phyloP scores from a whole-genome alignment of 257 asterid genomes.

The Nicotiana paniculata region DNA sequence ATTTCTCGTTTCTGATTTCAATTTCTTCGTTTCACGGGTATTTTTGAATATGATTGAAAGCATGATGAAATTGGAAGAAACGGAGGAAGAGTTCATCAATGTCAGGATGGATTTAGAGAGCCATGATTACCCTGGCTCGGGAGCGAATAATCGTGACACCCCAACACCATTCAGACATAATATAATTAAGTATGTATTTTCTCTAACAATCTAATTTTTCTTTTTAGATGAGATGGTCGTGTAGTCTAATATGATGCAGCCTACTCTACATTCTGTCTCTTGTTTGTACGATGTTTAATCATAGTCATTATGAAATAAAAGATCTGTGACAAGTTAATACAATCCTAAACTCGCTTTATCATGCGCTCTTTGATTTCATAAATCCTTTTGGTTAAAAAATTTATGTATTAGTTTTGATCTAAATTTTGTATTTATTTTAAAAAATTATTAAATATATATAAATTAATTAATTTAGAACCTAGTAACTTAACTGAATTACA shows the following conservation, averaged over 20 bases:
- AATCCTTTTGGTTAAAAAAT: too few species aligned
- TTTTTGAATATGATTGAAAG: not conserved
- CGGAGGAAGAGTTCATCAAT: not conserved
- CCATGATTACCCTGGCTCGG: conserved; percentile 21
- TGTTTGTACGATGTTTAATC: not conserved
- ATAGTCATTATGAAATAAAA: not conserved
- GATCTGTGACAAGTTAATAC: not conserved
- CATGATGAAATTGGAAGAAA: not conserved
- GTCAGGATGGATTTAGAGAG: conserved; percentile 14
- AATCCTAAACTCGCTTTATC: too few species aligned
- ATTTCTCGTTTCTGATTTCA: not conserved
- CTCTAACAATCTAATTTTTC: too few species aligned
- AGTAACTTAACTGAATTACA: too few species aligned
- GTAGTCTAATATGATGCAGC: not conserved
- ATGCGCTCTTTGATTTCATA: too few species aligned
- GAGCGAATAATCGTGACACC: not conserved
- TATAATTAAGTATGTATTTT: not conserved
- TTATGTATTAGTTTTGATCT: too few species aligned
- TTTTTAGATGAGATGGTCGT: too few species aligned
- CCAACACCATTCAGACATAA: not conserved
- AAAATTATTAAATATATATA: too few species aligned
- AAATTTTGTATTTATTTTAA: too few species aligned
- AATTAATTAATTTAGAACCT: too few species aligned
- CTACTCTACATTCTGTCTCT: not conserved
- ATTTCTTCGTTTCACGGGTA: not conserved